Base-by-base conservation (phyloP, 805 yeast species). In the Sungouiella blattae region DNA sequence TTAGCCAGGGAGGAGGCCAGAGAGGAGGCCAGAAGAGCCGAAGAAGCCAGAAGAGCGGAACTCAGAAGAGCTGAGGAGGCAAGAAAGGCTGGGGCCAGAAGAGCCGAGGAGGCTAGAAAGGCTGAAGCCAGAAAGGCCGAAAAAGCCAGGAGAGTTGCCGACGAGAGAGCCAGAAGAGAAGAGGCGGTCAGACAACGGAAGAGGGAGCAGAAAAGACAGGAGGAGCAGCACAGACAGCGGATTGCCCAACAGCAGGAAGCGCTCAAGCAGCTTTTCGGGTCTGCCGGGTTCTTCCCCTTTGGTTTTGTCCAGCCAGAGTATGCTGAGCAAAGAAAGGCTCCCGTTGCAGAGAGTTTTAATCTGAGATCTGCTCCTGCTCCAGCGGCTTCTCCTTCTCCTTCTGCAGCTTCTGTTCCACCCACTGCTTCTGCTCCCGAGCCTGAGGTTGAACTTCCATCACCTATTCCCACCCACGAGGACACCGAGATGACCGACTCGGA, bases 241-340 rank as follows among this genome's bases (percentile, higher is more conserved):
- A 38, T 33, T 9, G 29, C 33, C 26, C 34, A 40, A 32, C 53
- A 51, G 40, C 60, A 56, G 28, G 43, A 46, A 18, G 41, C 36
- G 12, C 16, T 46, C 20, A 32, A 39, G 9, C 41, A 36, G 15
- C 35, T 48, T 24, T 41, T 48, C 16, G 44, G 45, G 2, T 37
- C 32, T 3, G 18, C 22, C 6, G 22, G 17, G 11, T 18, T 28
- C 28, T 18, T 31, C 15, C 18, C 33, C 9, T 31, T 15, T 16
- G 18, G 15, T 7, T 20, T 20, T 20, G 22, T 7, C 22, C 22
- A 6, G 22, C 8, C 9, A 20, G 9, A 20, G n/a, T n/a, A n/a
- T n/a, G n/a, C n/a, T n/a, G n/a, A n/a, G n/a, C n/a, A n/a, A n/a
- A n/a, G n/a, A n/a, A n/a, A n/a, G n/a, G n/a, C n/a, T n/a, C n/a